Evolutionary conservation across 768 basidiomycete genomes (phyloP).

Genomic region (Termitomyces sp.): DNA sequence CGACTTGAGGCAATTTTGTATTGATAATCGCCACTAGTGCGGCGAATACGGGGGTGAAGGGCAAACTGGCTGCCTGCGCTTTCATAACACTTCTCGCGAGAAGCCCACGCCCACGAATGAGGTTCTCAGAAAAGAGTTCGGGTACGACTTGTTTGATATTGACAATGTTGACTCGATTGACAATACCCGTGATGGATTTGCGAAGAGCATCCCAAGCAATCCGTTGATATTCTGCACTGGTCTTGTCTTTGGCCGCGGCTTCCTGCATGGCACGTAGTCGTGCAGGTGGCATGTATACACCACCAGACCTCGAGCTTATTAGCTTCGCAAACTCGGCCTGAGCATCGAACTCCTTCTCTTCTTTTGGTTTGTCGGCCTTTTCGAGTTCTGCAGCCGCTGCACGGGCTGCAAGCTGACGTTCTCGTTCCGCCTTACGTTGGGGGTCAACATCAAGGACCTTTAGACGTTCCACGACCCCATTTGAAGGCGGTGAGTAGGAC

Average conservation of each 20-base stretch:
- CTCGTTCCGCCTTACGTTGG: slow-evolving; percentile 68
- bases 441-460: slow-evolving; percentile 74
- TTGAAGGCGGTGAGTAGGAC: slow-evolving; percentile 38
- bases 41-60: slow-evolving; percentile 97
- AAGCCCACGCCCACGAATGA: slow-evolving; percentile 89
- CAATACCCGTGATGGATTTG: slow-evolving; percentile 98
- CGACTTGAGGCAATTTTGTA: slow-evolving; percentile 94
- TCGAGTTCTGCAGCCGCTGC: slow-evolving; percentile 68
- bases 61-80: slow-evolving; percentile 94
- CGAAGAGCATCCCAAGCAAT: slow-evolving; percentile 97
- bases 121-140: slow-evolving; percentile 90
- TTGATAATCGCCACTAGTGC: slow-evolving; percentile 94
- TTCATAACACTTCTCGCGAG: slow-evolving; percentile 97
- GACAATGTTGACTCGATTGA: slow-evolving; percentile 95
- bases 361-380: slow-evolving; percentile 51
- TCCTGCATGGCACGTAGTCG: slow-evolving; percentile 87
- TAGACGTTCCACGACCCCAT: slow-evolving; percentile 23
- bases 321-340: slow-evolving; percentile 90
- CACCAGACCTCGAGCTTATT: slow-evolving; percentile 77
- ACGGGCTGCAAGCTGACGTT: slow-evolving; percentile 72
- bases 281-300: slow-evolving; percentile 96
- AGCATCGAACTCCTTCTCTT: slow-evolving; percentile 55
- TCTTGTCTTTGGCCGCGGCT: slow-evolving; percentile 78
- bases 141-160: slow-evolving; percentile 96
- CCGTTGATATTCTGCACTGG: slow-evolving; percentile 86